Base-by-base conservation (phyloP, 495 filamentous ascomycete species). In the Articulospora tetracladia region DNA sequence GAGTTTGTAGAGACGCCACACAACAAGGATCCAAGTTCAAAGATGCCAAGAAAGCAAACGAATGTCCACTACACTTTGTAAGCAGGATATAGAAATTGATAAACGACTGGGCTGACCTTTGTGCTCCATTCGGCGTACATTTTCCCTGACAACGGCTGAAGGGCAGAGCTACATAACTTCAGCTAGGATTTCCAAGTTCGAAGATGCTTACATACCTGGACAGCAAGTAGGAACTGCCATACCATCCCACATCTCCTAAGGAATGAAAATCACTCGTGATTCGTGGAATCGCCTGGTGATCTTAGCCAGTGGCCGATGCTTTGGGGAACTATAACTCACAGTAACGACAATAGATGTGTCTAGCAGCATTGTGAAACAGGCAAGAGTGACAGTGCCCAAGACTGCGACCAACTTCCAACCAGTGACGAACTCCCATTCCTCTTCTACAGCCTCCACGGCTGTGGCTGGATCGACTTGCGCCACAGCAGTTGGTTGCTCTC, bases 21-120 rank as follows among this genome's bases (percentile, higher is more conserved):
- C 26, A 85, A 28, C 8, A 80, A 65, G 12, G 82, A 84, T 1
- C 83, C 83, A 23, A 81, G 24, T 63, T 80, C 76, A 66, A 81
- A 83, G 44, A 83, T 52, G 25, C 68, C 55, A 26, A 80, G 72
- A 53, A 76, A 79, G 48, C 60, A 46, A 8, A 84, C 61, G 53
- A 78, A 83, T 0, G 74, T 64, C 66, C 65, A 72, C 69, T 81
- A 20, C 2, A 52, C 11, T n/a, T 28, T 53, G 15, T 53, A 12
- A 53, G 51, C 27, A 26, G 6, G 32, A 7, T 6, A 17, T 30
- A 30, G 24, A n/a, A 53, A 12, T 6, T 15, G 6, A 28, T 22
- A 30, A 50, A 50, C 6, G 51, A 24, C 10, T 28, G 8, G 24
- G 11, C 23, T 28, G 23, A 53, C 51, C 51, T 55, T 55, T 13